Conservation (phyloP, 768 basidiomycete genomes). For the Suillus discolor region DNA sequence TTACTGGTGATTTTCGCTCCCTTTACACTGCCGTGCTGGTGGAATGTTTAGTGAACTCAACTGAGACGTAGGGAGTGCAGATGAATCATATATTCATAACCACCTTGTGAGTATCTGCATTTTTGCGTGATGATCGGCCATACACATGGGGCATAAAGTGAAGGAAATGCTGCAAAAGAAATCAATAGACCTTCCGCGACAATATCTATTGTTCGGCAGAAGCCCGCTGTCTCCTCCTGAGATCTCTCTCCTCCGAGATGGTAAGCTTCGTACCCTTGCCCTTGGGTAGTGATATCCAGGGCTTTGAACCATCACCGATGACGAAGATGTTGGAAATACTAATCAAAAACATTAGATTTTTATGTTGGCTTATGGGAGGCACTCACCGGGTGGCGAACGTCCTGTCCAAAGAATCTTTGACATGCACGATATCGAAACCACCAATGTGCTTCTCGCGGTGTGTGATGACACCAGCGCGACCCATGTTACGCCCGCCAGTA, state of each 20-base stretch:
- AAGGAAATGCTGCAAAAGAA: conserved; percentile 12
- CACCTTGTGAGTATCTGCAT: conserved; percentile 19
- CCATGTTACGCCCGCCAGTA: conserved; percentile 99
- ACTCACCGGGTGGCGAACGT: conserved; percentile 96
- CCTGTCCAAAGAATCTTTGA: conserved; percentile 92
- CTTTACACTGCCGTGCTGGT: not conserved
- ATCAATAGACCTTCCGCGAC: conserved; percentile 10
- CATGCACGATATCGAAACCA: conserved; percentile 98
- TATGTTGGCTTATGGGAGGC: not conserved
- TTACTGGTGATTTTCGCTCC: conserved; percentile 43
- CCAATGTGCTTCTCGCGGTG: conserved; percentile 97
- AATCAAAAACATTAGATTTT: not conserved
- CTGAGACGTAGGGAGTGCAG: not conserved
- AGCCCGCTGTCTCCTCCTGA: conserved; percentile 79
- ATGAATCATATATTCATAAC: conserved; percentile 16
- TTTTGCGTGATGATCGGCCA: conserved; percentile 23
- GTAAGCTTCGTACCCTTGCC: conserved; percentile 98
- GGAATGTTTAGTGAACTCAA: not conserved
- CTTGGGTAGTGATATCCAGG: conserved; percentile 96
- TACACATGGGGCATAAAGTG: conserved; percentile 19
- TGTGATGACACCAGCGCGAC: conserved; percentile 93
- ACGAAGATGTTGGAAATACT: conserved; percentile 98
- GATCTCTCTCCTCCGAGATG: conserved; percentile 95
- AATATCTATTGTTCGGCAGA: conserved; percentile 57
- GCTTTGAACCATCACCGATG: conserved; percentile 93